Evolutionary conservation across 2,329 filamentous ascomycete species (phyloP), one percentile per base, ranked within the genome.

Genomic region (Sarocladium oryzae): DNA sequence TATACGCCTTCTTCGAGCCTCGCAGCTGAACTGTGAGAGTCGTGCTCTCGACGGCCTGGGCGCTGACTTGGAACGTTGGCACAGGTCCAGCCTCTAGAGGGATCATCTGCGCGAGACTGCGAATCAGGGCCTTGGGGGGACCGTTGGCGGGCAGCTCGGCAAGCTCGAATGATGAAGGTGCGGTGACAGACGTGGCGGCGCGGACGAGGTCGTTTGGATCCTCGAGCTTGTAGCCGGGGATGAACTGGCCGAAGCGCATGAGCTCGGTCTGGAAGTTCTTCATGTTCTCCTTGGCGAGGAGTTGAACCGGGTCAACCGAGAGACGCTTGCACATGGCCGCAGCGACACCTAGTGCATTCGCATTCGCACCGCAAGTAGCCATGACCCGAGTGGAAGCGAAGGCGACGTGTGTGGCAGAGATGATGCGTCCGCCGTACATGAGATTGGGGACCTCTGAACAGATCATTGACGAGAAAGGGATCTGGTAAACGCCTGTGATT

Each of bases 371-470:
- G 15, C 51, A 59, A 2, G 57, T 60, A 9, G 58, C 58, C 58
- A 60, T 60, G 32, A 60, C 58, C n/a, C 58, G 53, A 3, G 58
- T 58, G 6, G 58, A 60, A 1, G 53, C 58, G 38, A 60, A 60
- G 1, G 57, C 58, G 10, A 60, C 58, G 41, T 60, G 58, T 0
- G 56, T 56, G 2, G 57, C 56, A 2, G 58, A 61, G 50, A 60
- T 58, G 49, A 55, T 60, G 24, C 58, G 56, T 13, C 58, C 58
- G 26, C 58, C 58, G 35, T 61, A 60, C 52, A 60, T 54, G 13
- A 61, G 52, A 37, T 61, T 61, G 10, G 58, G 58, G 18, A 59
- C 54, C 51, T 60, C 56, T 23, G 57, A 51, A 41, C 58, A 61
- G 46, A 60, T 50, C 56, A 61, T 58, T 4, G 55, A 54, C 4